Evolutionary conservation across 177 flowering plant species (phyloP).

Genomic region (Tripterygium wilfordii): DNA sequence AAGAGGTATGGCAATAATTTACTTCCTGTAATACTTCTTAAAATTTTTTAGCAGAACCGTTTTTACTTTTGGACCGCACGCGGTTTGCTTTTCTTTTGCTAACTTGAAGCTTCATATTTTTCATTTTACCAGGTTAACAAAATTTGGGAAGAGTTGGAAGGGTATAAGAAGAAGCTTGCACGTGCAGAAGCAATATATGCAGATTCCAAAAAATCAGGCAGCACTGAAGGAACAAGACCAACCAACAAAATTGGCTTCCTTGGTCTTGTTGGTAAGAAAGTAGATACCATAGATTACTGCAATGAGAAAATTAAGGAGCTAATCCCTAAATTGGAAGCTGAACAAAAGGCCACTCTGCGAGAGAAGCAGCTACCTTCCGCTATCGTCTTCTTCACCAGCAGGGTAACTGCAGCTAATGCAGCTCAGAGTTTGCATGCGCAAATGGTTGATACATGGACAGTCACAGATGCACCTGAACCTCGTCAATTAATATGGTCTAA

Average conservation of each 20-base stretch:
- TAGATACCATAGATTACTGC: conserved; percentile 73
- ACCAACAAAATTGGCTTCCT: conserved; percentile 68
- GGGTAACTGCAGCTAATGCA: conserved; percentile 68
- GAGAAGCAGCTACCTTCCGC: conserved; percentile 76
- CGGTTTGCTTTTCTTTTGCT: no score
- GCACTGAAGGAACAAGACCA: conserved; percentile 64
- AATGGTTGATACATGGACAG: conserved; percentile 71
- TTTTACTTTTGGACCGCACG: no score
- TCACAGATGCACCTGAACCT: conserved; percentile 76
- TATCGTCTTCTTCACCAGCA: conserved; percentile 62
- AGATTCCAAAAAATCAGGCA: conserved; percentile 37
- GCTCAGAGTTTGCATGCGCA: conserved; percentile 75
- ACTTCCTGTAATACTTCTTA: not conserved
- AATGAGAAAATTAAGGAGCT: conserved; percentile 63
- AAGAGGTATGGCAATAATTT: conserved; percentile 37
- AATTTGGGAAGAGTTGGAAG: conserved; percentile 66
- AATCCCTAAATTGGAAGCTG: conserved; percentile 64
- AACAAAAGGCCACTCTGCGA: conserved; percentile 57
- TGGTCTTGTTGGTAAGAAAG: conserved; percentile 69
- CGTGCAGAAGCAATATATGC: conserved; percentile 71
- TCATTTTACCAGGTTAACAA: conserved; percentile 48
- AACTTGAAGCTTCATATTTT: no score
- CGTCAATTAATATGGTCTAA: conserved; percentile 73
- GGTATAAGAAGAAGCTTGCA: conserved; percentile 72
- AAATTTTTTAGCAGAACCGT: no score